Percentiles rank a stretch among this genome's conserved stretches.
Evolutionary conservation across 2,329 filamentous ascomycete genomes (phyloP).

Genomic region (Fusarium agapanthi): DNA sequence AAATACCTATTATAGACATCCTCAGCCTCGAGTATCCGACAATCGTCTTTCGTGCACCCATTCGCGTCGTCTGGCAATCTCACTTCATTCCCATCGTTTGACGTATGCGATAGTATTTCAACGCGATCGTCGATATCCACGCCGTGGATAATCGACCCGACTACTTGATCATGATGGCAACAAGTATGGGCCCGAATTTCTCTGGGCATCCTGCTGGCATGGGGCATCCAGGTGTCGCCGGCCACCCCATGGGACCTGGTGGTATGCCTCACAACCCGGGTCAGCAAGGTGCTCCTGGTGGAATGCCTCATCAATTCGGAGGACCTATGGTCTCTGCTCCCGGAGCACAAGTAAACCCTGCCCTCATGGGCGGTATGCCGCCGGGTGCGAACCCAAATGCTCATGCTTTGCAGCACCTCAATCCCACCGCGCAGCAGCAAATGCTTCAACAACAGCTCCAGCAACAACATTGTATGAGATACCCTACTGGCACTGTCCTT

Average conservation of each 20-base stretch:
- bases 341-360: slow-evolving; percentile 76
- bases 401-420: slow-evolving; percentile 78
- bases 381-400: slow-evolving; percentile 71
- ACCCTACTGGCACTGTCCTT: neutral
- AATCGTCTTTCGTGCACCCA: slow-evolving; percentile 23
- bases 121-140: slow-evolving; percentile 65
- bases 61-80: slow-evolving; percentile 19
- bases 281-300: slow-evolving; percentile 73
- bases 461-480: slow-evolving; percentile 48
- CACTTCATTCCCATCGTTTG: slow-evolving; percentile 18
- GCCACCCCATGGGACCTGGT: slow-evolving; percentile 68
- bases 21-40: slow-evolving; percentile 22
- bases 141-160: slow-evolving; percentile 63
- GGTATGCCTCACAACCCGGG: slow-evolving; percentile 73
- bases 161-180: slow-evolving; percentile 70
- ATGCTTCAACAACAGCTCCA: slow-evolving; percentile 64
- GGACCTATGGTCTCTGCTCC: slow-evolving; percentile 77
- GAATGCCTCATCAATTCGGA: slow-evolving; percentile 73
- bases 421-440: slow-evolving; percentile 66
- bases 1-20: slow-evolving; percentile 35
- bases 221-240: slow-evolving; percentile 74
- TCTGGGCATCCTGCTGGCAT: slow-evolving; percentile 74
- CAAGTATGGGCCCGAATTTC: slow-evolving; percentile 70
- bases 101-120: slow-evolving; percentile 56
- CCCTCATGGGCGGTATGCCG: slow-evolving; percentile 81